Base-by-base conservation (phyloP, 768 basidiomycete genomes). In the Myochromella boudieri region DNA sequence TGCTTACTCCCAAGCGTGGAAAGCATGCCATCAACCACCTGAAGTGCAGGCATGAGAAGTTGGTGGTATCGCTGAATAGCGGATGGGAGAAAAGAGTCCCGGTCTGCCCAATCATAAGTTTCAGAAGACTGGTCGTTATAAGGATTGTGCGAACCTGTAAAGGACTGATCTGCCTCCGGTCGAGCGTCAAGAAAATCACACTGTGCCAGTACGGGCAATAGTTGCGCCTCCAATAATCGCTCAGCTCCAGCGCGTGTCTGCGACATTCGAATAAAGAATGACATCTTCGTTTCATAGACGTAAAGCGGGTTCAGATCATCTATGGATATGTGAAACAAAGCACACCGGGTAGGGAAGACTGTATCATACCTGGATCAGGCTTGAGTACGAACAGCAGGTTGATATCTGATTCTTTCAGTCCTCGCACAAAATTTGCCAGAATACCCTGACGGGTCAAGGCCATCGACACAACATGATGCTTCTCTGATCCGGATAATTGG, bases 251-350 rank as follows among this genome's bases (percentile, higher is more conserved):
- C 69, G 36, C 87, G 76, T 2, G 84, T 88, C 61, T 94, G 87
- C 0, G 91, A 82, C 68, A 97, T 81, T 24, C 91, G 80, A 21
- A 87, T 79, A 48, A 97, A 82, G 52, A 97, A 69, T 3, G 94
- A 90, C 81, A 95, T 85, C 67, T 95, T 95, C 11, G 94, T 82
- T 61, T 97, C 95, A 57, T 93, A 97, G 11, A 97, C 89, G 66
- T 97, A 98, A 31, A 95, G 72, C 0, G 91, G 76, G 58, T 95
- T 95, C 24, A 98, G 68, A 48, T 94, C 90, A 53, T 91, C 95
- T 95, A 54, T 0, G 50, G 10, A 32, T 22, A 31, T 43, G 28
- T 11, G 28, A 40, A 36, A 34, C 26, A 25, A 20, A 14, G 10
- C 24, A 41, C 20, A 20, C 27, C n/a, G 14, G 14, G 4, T 20